phyloP scores from a whole-genome alignment of 176 grass and related monocot species.

The Dactylis glomerata region DNA sequence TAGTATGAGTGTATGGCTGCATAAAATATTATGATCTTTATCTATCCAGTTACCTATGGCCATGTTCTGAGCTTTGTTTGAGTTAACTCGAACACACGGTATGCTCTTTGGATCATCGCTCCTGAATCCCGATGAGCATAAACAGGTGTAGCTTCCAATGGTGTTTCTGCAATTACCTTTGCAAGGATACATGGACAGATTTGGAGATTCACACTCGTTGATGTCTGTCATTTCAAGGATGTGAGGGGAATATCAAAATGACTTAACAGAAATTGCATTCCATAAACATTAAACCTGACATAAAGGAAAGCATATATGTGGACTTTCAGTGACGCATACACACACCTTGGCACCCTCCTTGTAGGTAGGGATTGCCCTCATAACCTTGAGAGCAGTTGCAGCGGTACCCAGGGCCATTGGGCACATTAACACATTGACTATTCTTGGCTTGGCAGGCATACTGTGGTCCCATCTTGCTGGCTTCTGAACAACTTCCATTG shows the following conservation, averaged over 20 bases:
- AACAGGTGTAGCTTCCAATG: background rate
- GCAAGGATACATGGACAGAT: background rate
- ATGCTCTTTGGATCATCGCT: background rate
- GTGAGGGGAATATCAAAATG: background rate
- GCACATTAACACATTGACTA: background rate
- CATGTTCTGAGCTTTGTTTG: background rate
- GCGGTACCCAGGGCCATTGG: background rate
- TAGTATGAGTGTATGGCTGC: background rate
- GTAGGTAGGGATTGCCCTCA: background rate
- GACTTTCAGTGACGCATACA: background rate
- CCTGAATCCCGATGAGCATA: background rate
- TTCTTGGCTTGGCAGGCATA: background rate
- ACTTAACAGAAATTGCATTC: background rate
- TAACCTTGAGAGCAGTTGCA: slow-evolving; percentile 2
- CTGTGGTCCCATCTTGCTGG: background rate
- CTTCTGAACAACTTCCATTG: background rate
- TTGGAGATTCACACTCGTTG: background rate
- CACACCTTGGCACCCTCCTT: background rate
- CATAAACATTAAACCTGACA: background rate
- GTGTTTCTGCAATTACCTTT: background rate
- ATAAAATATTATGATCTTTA: background rate
- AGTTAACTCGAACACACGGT: background rate
- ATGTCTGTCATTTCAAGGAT: background rate
- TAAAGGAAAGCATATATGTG: background rate
- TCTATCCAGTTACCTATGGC: background rate